Base-by-base conservation (phyloP, 2,329 filamentous ascomycete species). In the Calcarisporium arbuscula region DNA sequence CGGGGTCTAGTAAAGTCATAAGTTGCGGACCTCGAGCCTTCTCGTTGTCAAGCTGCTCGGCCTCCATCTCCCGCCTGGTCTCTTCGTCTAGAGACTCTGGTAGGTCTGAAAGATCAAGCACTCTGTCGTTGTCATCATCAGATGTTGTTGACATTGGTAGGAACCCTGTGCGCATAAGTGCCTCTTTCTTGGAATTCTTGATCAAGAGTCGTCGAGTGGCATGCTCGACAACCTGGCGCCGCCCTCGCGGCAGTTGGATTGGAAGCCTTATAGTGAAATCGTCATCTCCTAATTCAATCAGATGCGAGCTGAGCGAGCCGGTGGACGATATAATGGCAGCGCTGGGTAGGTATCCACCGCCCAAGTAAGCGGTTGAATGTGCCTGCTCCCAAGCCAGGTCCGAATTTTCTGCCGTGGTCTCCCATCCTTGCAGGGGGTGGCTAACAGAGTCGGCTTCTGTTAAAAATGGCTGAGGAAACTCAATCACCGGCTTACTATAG, bases 1-100 rank as follows among this genome's bases (percentile, higher is more conserved):
- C 65, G 4, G 31, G 21, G 8, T 60, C 56, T 10, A 80, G 55
- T 11, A 41, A 43, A 12, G 31, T 23, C 10, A 30, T 28, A 19
- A 25, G 31, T 27, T 41, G 21, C 11, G 34, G 9, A 32, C 38
- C 16, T 46, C 47, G 9, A 16, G 35, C 20, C 22, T 41, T 21
- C 20, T 42, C 34, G 8, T 42, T 53, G 18, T 46, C 39, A 16
- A 35, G 33, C 28, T 64, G 60, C 34, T 62, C 58, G 26, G 61
- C 57, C 29, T 80, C 67, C 8, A 84, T 80, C 48, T 85, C 80
- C 28, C 58, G 59, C 62, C 68, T 72, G 1, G 74, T 80, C 22
- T 74, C 67, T 9, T 70, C 63, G 45, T 84, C 79, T 4, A 49
- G 36, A 4, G 48, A 48, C 5, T 56, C 51, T 6, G 52, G 43